Conservation (phyloP, 2,329 filamentous ascomycete genomes). For the Xylariaceae sp. region DNA sequence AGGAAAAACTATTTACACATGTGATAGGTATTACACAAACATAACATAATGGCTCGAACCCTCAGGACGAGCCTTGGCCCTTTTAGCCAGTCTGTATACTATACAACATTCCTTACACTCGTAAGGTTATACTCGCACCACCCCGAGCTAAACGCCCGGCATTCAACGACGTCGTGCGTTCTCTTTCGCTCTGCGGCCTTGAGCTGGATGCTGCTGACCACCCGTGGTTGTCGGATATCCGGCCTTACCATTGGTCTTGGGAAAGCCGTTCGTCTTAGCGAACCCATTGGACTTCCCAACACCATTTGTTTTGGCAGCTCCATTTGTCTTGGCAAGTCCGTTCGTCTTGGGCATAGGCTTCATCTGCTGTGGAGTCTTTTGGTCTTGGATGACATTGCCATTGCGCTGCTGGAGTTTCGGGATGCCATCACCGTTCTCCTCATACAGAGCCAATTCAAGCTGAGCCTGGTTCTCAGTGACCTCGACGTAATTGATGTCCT, state of each 20-base stretch:
- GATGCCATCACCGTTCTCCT: too few relatives aligned
- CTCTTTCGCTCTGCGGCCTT: conserved; percentile 8
- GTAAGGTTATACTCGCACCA: background rate
- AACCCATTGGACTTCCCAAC: too few relatives aligned
- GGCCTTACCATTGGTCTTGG: too few relatives aligned
- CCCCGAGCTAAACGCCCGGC: too few relatives aligned
- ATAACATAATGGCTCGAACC: too few relatives aligned
- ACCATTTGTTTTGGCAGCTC: too few relatives aligned
- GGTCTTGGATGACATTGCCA: conserved; percentile 3
- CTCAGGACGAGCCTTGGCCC: background rate
- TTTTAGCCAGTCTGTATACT: conserved; percentile 10
- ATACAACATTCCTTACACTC: conserved; percentile 9
- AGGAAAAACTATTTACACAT: conserved; percentile 14
- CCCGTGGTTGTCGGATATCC: too few relatives aligned
- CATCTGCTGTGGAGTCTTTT: conserved; percentile 5
- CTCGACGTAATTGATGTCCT: conserved; percentile 52
- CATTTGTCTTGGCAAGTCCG: too few relatives aligned
- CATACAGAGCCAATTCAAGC: conserved; percentile 1
- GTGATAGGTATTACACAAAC: too few relatives aligned
- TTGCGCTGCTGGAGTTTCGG: conserved; percentile 2
- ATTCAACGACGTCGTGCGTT: too few relatives aligned
- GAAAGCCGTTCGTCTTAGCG: too few relatives aligned
- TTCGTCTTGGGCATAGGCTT: background rate
- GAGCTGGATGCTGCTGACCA: too few relatives aligned
- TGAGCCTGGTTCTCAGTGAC: conserved; percentile 11